Evolutionary conservation across 495 filamentous ascomycete genomes (phyloP), one percentile per base, ranked within the genome.

Genomic region (Filosporella fistucella): DNA sequence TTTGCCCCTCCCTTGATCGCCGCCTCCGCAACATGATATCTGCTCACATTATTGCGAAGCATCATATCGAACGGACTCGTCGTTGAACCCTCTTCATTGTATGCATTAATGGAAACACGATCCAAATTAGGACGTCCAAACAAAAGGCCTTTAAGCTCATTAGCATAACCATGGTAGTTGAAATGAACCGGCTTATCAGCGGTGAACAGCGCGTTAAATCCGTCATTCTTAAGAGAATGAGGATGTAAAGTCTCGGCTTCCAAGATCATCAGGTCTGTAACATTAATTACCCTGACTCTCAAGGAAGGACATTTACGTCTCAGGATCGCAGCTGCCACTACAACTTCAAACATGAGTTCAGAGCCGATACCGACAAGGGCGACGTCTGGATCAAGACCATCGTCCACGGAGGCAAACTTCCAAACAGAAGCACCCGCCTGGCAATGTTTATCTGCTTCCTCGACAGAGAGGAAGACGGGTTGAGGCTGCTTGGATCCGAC

Each of bases 21-120:
- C 16, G 70, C 55, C 56, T 76, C 66, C 3, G 76, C 79, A 38
- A 86, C 72, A 59, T 86, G 75, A 55, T 74, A 88, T 34, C 83
- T 63, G 4, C 72, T 81, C 10, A 82, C 78, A 13, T 69, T 53
- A 46, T 88, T 89, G 29, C 74, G 58, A 10, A 87, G 63, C 81
- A 86, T 80, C 84, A 87, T 88, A 47, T 87, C 79, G 53, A 87
- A 85, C 4, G 82, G 84, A 9, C 81, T 88, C 0, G 83, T 88
- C 0, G 82, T 88, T 42, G 69, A 78, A 3, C 85, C 85, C 57
- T 88, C 83, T 59, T 88, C 85, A 0, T 68, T 68, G 54, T 89
- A 89, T 3, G 78, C 80, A n/a, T 65, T 70, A 25, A 88, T 74
- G 2, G 55, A 71, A 35, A 83, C 70, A 5, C 80, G 67, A 10